Base-by-base conservation (phyloP, 108 stramenopile species). In the Parietichytrium sp. region DNA sequence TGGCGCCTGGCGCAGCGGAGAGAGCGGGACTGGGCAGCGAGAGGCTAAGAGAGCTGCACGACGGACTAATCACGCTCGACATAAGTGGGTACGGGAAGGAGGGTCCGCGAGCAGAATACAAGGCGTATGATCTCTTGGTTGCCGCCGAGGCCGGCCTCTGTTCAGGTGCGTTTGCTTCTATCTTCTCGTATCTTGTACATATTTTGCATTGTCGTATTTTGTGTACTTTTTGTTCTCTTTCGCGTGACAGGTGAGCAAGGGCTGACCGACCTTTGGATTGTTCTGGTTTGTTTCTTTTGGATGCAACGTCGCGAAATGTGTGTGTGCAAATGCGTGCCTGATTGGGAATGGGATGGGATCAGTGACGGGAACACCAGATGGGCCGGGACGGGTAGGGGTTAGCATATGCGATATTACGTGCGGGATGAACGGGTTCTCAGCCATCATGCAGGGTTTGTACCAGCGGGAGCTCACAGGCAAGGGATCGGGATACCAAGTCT, bases 101-200 rank as follows among this genome's bases (percentile, higher is more conserved):
- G 42, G 61, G 61, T 10, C 61, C 61, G 61, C 61, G 61, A 16
- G 45, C 38, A 33, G n/a, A 33, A n/a, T 72, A 72, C 42, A 72
- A 72, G 42, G 61, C 61, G 15, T 72, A 72, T 20, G 61, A 72
- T 72, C 61, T 72, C 6, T 42, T 72, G 10, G 61, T 72, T 6
- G 61, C 61, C 42, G 61, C 61, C 33, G 61, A 72, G 42, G 61
- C 61, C 2, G 61, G 61, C 10, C 61, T 72, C 42, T 72, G 61
- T 25, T 33, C 36, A 10, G 61, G 61, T 72, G 20, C 10, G 61
- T 72, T 16, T 7, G n/a, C n/a, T n/a, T n/a, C n/a, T n/a, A n/a
- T n/a, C n/a, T n/a, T n/a, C n/a, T n/a, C n/a, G n/a, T n/a, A n/a
- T n/a, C n/a, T n/a, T n/a, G n/a, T n/a, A n/a, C n/a, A n/a, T n/a